These are phyloP conservation scores for Gamarada debralockiae DNA, from an alignment of 495 filamentous ascomycete genomes.

Conservation along the genomic window DNA sequence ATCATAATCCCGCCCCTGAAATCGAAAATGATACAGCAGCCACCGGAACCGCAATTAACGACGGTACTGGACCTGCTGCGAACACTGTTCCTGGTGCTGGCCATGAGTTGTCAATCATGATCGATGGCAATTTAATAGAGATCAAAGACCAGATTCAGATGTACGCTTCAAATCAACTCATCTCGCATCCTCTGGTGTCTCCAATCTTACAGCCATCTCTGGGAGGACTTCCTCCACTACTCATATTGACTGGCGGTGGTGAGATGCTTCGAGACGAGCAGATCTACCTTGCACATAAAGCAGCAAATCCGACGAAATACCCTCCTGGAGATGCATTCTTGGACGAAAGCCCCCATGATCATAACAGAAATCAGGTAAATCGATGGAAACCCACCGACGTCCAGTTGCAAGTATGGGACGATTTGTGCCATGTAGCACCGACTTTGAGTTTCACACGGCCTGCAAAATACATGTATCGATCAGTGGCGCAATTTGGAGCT, in stretches of 20 bases:
- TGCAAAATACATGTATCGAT: slow-evolving; percentile 90
- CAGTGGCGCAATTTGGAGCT: slow-evolving; percentile 85
- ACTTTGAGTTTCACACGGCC: slow-evolving; percentile 90
- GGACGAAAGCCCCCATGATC: slow-evolving; percentile 42
- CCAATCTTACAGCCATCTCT: slow-evolving; percentile 81
- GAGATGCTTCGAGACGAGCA: slow-evolving; percentile 92
- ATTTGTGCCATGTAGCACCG: slow-evolving; percentile 87
- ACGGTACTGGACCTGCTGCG: slow-evolving; percentile 12
- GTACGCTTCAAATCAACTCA: slow-evolving; percentile 84
- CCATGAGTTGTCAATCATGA: slow-evolving; percentile 50
- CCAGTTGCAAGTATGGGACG: slow-evolving; percentile 94
- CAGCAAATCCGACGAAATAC: slow-evolving; percentile 73
- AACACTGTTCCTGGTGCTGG: slow-evolving; percentile 22
- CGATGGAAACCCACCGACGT: slow-evolving; percentile 82
- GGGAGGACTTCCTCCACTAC: slow-evolving; percentile 81
- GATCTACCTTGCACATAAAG: slow-evolving; percentile 92
- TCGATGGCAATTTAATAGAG: slow-evolving; percentile 65
- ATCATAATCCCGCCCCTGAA: slow-evolving; percentile 7
- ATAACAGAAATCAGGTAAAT: slow-evolving; percentile 53
- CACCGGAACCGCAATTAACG: slow-evolving; percentile 1
- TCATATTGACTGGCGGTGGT: slow-evolving; percentile 82
- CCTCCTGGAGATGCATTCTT: slow-evolving; percentile 63
- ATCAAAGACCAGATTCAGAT: slow-evolving; percentile 94
- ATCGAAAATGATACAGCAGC: slow-evolving; percentile 18
- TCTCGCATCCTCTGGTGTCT: slow-evolving; percentile 86